Conservation (phyloP, 805 yeast genomes). For the Saturnispora silvae region DNA sequence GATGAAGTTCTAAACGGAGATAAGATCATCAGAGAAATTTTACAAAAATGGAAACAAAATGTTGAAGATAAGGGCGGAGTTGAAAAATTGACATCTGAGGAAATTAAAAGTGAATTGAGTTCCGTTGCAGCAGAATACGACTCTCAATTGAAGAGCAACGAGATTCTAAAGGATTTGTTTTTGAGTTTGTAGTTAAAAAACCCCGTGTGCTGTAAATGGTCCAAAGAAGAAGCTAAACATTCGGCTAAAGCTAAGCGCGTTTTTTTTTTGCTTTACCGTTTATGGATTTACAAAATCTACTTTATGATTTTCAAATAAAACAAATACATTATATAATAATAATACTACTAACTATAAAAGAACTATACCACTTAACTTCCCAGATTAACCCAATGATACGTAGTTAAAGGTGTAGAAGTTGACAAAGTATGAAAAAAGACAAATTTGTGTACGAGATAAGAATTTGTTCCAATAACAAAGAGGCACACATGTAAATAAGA, state of each 20-base stretch:
- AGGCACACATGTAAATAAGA: no score
- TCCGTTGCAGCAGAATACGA: conserved; percentile 23
- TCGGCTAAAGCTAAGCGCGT: no score
- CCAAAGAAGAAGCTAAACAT: no score
- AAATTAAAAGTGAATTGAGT: conserved; percentile 31
- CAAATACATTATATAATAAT: conserved; percentile 1
- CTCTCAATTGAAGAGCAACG: conserved; percentile 11
- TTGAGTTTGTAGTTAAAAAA: neutral
- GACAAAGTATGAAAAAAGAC: no score
- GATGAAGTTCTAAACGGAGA: conserved; percentile 48
- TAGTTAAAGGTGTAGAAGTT: no score
- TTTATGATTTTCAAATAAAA: neutral
- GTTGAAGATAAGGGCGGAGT: conserved; percentile 35
- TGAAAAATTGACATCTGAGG: conserved; percentile 32
- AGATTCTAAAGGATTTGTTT: conserved; percentile 18
- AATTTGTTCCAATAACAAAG: no score
- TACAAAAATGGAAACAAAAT: conserved; percentile 43
- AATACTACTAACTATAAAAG: neutral
- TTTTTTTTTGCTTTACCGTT: no score
- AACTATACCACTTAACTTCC: neutral
- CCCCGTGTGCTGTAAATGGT: no score
- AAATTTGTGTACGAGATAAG: no score
- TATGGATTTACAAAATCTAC: no score
- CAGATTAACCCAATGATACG: no score
- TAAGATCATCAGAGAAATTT: conserved; percentile 35